These are phyloP conservation scores for Lachancea meyersii DNA, from an alignment of 805 yeast genomes.

Conservation along the genomic window DNA sequence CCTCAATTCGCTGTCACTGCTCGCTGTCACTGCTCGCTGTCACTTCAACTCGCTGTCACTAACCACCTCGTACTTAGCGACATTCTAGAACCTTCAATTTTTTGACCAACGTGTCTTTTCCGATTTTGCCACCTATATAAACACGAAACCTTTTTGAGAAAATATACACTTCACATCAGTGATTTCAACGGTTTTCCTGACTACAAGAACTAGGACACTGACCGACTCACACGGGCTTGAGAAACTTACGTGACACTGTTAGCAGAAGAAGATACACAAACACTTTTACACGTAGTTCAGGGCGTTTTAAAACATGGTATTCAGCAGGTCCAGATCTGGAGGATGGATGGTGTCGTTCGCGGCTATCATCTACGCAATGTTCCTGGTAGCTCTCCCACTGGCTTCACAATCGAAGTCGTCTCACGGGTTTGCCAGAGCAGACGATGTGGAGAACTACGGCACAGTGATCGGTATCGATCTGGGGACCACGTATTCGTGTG, in stretches of 20 bases:
- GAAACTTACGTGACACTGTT: neutral
- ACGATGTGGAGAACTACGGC: slow-evolving; percentile 46
- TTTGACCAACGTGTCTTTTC: slow-evolving; percentile 11
- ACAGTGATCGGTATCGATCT: slow-evolving; percentile 89
- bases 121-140: slow-evolving; percentile 9
- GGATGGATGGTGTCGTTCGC: slow-evolving; percentile 46
- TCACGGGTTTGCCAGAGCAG: slow-evolving; percentile 31
- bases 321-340: slow-evolving; percentile 8
- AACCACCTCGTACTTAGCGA: neutral
- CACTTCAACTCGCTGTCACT: no score
- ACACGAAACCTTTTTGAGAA: neutral
- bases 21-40: no score
- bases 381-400: slow-evolving; percentile 28
- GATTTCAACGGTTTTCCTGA: neutral
- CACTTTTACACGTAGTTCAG: no score
- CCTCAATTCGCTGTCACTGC: no score
- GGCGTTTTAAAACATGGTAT: neutral
- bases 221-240: neutral
- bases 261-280: neutral
- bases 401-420: slow-evolving; percentile 24
- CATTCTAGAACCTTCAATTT: slow-evolving; percentile 4
- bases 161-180: neutral
- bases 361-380: slow-evolving; percentile 27
- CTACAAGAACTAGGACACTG: neutral
- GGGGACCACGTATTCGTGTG: slow-evolving; percentile 97